phyloP scores from a whole-genome alignment of 495 filamentous ascomycete genomes.

The Sabuloglossum arenarium region DNA sequence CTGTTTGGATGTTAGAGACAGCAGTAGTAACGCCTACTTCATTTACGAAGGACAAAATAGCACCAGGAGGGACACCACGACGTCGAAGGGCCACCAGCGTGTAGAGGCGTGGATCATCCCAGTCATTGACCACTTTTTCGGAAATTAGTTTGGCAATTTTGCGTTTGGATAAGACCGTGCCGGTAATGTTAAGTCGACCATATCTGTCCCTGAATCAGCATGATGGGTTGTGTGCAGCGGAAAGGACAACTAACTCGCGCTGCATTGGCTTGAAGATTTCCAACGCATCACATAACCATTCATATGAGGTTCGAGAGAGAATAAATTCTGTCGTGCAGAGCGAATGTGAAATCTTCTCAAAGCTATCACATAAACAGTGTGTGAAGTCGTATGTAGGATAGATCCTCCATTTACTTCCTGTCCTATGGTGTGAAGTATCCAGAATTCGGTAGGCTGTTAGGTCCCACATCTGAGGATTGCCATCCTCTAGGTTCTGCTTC shows the following conservation, averaged over 20 bases:
- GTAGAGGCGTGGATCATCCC: constrained; percentile 80
- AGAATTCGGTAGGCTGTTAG: constrained; percentile 62
- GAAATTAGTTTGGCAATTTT: constrained; percentile 60
- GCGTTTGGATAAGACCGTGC: constrained; percentile 68
- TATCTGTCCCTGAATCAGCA: constrained; percentile 20
- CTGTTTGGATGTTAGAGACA: constrained; percentile 47
- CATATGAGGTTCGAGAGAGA: constrained; percentile 55
- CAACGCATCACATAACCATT: constrained; percentile 65
- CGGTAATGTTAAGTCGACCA: constrained; percentile 59
- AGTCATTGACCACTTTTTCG: constrained; percentile 49
- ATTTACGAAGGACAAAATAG: constrained; percentile 70
- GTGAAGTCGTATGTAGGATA: constrained; percentile 89
- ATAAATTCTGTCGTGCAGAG: constrained; percentile 80
- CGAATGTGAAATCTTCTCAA: constrained; percentile 74
- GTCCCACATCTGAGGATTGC: constrained; percentile 42
- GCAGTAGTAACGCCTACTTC: constrained; percentile 73
- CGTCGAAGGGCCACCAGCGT: constrained; percentile 71
- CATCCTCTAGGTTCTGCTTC: constrained; percentile 47
- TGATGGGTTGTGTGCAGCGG: neutral
- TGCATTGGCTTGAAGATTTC: constrained; percentile 73
- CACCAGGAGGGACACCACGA: constrained; percentile 67
- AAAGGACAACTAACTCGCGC: constrained; percentile 32
- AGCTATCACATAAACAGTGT: constrained; percentile 72
- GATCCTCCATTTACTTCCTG: constrained; percentile 56
- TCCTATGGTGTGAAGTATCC: constrained; percentile 48